Evolutionary conservation across 2,329 filamentous ascomycete species (phyloP).

Genomic region (Uncinocarpus reesii): DNA sequence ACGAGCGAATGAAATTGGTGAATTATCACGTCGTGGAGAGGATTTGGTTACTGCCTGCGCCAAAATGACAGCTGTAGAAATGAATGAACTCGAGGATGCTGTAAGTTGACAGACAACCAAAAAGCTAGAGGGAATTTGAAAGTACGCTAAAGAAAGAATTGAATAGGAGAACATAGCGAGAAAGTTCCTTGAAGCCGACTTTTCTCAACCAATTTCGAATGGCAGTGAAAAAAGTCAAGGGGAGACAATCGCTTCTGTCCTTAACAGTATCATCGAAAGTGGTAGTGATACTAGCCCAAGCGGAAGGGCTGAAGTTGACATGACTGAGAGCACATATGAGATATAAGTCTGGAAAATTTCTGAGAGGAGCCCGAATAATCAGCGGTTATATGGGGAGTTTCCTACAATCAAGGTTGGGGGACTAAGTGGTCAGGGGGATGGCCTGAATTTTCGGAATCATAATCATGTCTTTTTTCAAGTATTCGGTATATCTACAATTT

Average conservation of each 20-base stretch:
- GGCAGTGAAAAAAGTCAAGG: not conserved
- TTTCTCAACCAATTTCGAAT: slow-evolving; percentile 19
- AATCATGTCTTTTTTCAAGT: not conserved
- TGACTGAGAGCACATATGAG: not conserved
- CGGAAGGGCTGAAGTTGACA: not conserved
- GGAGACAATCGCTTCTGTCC: slow-evolving; percentile 3
- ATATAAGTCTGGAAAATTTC: not conserved
- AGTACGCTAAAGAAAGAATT: not conserved
- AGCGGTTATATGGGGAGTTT: too few relatives aligned
- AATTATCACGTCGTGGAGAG: slow-evolving; percentile 59
- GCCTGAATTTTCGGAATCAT: too few relatives aligned
- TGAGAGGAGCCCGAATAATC: too few relatives aligned
- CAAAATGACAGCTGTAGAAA: slow-evolving; percentile 53
- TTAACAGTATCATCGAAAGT: slow-evolving; percentile 9
- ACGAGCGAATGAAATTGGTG: slow-evolving; percentile 63
- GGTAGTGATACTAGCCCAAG: not conserved
- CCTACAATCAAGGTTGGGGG: too few relatives aligned
- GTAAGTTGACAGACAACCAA: slow-evolving; percentile 30
- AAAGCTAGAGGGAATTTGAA: not conserved
- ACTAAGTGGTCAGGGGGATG: too few relatives aligned
- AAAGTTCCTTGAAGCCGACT: slow-evolving; percentile 44
- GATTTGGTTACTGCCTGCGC: slow-evolving; percentile 66
- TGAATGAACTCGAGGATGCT: slow-evolving; percentile 56
- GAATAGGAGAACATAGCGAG: slow-evolving; percentile 46
- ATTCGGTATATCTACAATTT: slow-evolving; percentile 54